Conservation (phyloP, 192 early-diverging fungal species). For the Podila horticola region DNA sequence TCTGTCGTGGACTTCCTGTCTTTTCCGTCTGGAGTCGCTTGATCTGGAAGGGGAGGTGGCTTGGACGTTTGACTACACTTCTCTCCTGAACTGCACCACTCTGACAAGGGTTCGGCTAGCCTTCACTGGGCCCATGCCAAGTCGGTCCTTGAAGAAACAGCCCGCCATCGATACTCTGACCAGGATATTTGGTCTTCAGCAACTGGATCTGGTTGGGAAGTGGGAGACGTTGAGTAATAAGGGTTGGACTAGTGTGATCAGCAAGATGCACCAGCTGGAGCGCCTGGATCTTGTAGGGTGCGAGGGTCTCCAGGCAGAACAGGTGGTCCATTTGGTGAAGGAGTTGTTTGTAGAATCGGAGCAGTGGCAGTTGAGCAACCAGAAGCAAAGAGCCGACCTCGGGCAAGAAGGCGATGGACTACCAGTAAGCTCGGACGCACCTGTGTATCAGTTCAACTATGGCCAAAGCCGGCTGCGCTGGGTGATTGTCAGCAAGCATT, state of each 20-base stretch:
- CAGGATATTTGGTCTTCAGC: slow-evolving; percentile 9
- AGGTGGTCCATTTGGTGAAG: slow-evolving; percentile 15
- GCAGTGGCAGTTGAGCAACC: neutral
- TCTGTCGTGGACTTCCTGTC: slow-evolving; percentile 21
- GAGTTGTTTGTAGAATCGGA: slow-evolving; percentile 15
- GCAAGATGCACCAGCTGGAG: slow-evolving; percentile 12
- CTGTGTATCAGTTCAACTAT: neutral
- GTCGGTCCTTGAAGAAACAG: slow-evolving; percentile 35
- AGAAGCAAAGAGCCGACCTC: too few species aligned
- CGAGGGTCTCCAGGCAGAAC: slow-evolving; percentile 34
- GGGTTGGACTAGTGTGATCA: slow-evolving; percentile 30
- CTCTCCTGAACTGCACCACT: slow-evolving; percentile 19
- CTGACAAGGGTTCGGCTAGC: slow-evolving; percentile 28
- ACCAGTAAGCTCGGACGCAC: neutral
- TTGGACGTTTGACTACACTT: slow-evolving; percentile 46
- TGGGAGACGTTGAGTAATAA: slow-evolving; percentile 31
- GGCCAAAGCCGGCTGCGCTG: slow-evolving; percentile 22
- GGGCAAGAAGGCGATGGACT: neutral
- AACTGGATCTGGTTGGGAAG: slow-evolving; percentile 31
- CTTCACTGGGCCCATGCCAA: slow-evolving; percentile 40
- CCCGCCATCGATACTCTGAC: slow-evolving; percentile 25
- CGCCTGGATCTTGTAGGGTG: slow-evolving; percentile 31
- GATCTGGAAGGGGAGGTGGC: slow-evolving; percentile 43
- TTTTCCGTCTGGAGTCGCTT: slow-evolving; percentile 14
- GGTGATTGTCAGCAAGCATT: slow-evolving; percentile 38